phyloP scores from a whole-genome alignment of 2,329 filamentous ascomycete species.

The Aspergillus luchuensis region DNA sequence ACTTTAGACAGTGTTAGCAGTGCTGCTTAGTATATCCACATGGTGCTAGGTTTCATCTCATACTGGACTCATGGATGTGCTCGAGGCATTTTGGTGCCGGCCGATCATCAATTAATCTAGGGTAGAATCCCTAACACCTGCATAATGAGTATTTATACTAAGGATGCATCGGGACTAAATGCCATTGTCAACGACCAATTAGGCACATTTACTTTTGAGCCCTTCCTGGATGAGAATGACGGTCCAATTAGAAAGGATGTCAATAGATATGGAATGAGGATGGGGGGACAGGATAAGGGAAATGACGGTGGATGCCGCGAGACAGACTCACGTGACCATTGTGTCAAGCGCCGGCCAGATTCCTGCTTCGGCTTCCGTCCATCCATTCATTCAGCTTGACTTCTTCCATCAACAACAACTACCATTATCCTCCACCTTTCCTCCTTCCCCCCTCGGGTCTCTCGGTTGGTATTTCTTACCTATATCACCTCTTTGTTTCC shows the following conservation, averaged over 20 bases:
- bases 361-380: background rate
- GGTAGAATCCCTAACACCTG: background rate
- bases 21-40: background rate
- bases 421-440: background rate
- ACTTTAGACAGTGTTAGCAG: background rate
- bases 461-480: background rate
- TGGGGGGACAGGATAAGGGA: background rate
- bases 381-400: conserved; percentile 4
- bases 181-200: no score
- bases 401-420: background rate
- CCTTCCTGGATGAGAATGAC: no score
- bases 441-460: background rate
- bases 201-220: no score
- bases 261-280: no score
- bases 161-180: no score
- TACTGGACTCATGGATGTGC: background rate
- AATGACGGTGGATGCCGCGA: background rate
- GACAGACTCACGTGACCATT: background rate
- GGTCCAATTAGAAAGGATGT: no score
- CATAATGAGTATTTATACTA: no score
- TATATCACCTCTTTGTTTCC: background rate
- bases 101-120: background rate
- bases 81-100: background rate
- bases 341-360: background rate
- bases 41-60: background rate